Evolutionary conservation across 371 early-diverging fungal species (phyloP), one percentile per base, ranked within the genome.

Genomic region (Spraguea lophii): DNA sequence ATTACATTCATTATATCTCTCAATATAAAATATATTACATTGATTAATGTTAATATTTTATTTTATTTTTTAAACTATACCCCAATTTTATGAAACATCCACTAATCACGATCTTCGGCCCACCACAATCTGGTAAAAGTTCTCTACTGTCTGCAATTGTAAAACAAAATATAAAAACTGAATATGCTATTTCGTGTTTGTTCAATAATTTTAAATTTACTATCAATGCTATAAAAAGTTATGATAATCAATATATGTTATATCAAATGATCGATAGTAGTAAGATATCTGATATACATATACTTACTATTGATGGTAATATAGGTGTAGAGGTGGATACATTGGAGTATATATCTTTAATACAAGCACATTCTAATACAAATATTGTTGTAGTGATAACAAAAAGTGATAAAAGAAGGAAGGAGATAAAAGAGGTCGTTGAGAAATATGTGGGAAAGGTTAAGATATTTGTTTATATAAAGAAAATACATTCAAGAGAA

Each of bases 311-410:
- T 7, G 30, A 30, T 30, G 30, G 30, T 7, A 7, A 4, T 30
- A 7, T 30, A 4, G 30, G 30, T 7, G 27, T 70, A 40, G 68
- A 70, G 36, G 59, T 56, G 49, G 65, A 62, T 45, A 55, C 56
- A 6, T 61, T 70, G 37, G 70, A 70, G 52, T 57, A 54, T 56
- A 43, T 67, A 10, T 60, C 44, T 15, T 50, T 70, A 9, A 48
- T 70, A 37, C 61, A 57, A 16, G 49, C 65, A 7, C 61, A 65
- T 40, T 65, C 65, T 22, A 45, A 57, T 2, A 40, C 62, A 3
- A 70, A 65, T 43, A 21, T 68, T 21, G 54, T 19, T 53, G 57
- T 54, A 51, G 57, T n/a, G 17, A 30, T 30, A 30, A 39, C 40
- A 21, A 3, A 39, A 4, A 6, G 3, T 6, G 21, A 21, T 39